These are phyloP conservation scores for Fomitiporia mediterranea DNA, from an alignment of 1,284 basidiomycete genomes.

Conservation along the genomic window DNA sequence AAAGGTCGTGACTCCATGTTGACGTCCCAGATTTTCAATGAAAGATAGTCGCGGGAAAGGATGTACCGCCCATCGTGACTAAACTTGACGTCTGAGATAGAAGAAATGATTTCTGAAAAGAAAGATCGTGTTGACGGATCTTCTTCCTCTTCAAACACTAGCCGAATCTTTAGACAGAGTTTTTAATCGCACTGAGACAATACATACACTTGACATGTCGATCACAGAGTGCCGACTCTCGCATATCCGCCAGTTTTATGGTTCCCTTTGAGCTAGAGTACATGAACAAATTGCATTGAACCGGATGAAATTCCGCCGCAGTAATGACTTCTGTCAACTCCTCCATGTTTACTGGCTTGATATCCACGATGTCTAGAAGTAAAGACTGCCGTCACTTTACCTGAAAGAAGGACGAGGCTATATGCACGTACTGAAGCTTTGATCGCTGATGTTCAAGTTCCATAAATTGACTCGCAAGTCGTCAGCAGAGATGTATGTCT, in stretches of 20 bases:
- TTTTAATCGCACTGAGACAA: slow-evolving; percentile 21
- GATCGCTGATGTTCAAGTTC: slow-evolving; percentile 98
- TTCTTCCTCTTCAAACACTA: slow-evolving; percentile 98
- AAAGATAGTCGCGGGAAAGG: slow-evolving; percentile 94
- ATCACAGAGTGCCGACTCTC: slow-evolving; percentile 96
- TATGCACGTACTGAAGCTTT: slow-evolving; percentile 90
- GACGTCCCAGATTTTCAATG: slow-evolving; percentile 99
- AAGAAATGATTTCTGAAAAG: slow-evolving; percentile 99
- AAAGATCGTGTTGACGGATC: slow-evolving; percentile 97
- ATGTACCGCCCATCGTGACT: slow-evolving; percentile 97
- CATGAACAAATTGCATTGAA: slow-evolving; percentile 98
- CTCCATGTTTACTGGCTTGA: slow-evolving; percentile 99
- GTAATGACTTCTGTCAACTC: slow-evolving; percentile 99
- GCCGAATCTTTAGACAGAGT: slow-evolving; percentile 17
- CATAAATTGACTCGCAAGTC: slow-evolving; percentile 97
- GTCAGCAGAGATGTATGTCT: slow-evolving; percentile 98
- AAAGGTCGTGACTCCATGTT: slow-evolving; percentile 98
- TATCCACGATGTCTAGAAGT: slow-evolving; percentile 92
- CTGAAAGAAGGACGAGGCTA: not conserved
- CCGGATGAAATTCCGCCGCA: slow-evolving; percentile 97
- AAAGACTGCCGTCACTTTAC: not conserved
- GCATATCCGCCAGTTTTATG: slow-evolving; percentile 99
- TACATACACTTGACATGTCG: slow-evolving; percentile 89
- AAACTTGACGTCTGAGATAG: slow-evolving; percentile 99
- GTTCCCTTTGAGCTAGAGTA: slow-evolving; percentile 99